Conservation (phyloP, 305 asterid species). For the Solanum hybrid region DNA sequence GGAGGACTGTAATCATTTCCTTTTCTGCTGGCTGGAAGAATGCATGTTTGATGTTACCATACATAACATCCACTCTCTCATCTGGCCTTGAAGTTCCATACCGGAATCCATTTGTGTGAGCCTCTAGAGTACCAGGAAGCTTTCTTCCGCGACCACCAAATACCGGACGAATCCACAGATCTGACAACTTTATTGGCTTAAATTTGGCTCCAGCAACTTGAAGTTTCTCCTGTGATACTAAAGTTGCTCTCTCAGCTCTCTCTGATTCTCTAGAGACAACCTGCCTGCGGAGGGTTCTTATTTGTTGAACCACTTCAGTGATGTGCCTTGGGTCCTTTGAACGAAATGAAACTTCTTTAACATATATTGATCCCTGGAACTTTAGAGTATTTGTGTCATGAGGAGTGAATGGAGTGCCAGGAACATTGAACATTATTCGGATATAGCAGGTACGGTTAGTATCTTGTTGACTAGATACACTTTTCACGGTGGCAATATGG, state of each 20-base stretch:
- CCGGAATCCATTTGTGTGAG: slow-evolving; percentile 32
- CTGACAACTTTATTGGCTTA: slow-evolving; percentile 26
- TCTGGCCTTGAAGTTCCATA: slow-evolving; percentile 30
- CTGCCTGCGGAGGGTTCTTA: slow-evolving; percentile 30
- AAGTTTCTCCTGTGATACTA: slow-evolving; percentile 32
- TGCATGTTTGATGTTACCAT: slow-evolving; percentile 28
- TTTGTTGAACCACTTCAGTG: slow-evolving; percentile 30
- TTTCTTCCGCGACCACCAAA: slow-evolving; percentile 35
- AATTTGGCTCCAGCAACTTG: slow-evolving; percentile 26
- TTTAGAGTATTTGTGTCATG: slow-evolving; percentile 22
- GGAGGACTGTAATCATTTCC: slow-evolving; percentile 35
- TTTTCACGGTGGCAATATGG: slow-evolving; percentile 28
- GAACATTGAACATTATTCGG: slow-evolving; percentile 28
- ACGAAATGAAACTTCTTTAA: slow-evolving; percentile 33
- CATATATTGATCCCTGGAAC: slow-evolving; percentile 19
- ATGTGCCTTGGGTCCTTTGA: slow-evolving; percentile 37
- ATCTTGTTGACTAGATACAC: slow-evolving; percentile 32
- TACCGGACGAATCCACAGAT: slow-evolving; percentile 31
- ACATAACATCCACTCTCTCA: slow-evolving; percentile 30
- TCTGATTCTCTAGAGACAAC: slow-evolving; percentile 31
- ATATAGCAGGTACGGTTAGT: slow-evolving; percentile 29
- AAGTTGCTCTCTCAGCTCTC: slow-evolving; percentile 34
- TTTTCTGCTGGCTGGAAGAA: slow-evolving; percentile 39
- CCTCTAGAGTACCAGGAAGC: slow-evolving; percentile 28
- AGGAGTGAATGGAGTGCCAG: slow-evolving; percentile 29